Conservation (phyloP, 1,284 basidiomycete species). For the Limonomyces culmigenus region DNA sequence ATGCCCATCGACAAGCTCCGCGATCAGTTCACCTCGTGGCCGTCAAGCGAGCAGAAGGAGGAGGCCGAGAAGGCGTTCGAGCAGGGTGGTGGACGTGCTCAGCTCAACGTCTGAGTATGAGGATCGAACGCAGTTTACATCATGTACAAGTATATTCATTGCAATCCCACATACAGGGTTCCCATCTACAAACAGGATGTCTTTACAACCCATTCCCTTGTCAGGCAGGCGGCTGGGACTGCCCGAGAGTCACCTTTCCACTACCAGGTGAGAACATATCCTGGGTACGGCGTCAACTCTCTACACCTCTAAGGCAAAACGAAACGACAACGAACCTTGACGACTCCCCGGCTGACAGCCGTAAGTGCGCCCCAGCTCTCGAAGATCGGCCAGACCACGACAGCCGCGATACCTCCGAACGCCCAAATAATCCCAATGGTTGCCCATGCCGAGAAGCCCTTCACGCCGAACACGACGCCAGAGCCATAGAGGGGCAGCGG, state of each 20-base stretch:
- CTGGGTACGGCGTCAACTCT: slow-evolving; percentile 3
- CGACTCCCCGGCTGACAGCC: slow-evolving; percentile 41
- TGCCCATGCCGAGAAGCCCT: slow-evolving; percentile 62
- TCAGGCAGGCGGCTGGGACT: too few relatives aligned
- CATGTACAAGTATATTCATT: not conserved
- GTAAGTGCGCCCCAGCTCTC: slow-evolving; percentile 59
- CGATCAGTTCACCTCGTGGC: slow-evolving; percentile 39
- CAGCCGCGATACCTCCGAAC: slow-evolving; percentile 55
- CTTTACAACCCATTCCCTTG: too few relatives aligned
- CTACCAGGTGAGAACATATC: slow-evolving; percentile 6
- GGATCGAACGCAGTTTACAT: not conserved
- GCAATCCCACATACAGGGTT: too few relatives aligned
- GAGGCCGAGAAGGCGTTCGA: not conserved
- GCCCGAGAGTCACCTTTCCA: slow-evolving; percentile 2
- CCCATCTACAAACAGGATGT: too few relatives aligned
- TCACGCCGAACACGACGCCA: slow-evolving; percentile 47
- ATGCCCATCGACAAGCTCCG: slow-evolving; percentile 45
- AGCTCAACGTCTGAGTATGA: too few relatives aligned
- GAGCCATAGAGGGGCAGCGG: slow-evolving; percentile 78
- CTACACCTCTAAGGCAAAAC: not conserved
- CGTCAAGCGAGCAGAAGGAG: slow-evolving; percentile 32
- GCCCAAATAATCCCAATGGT: slow-evolving; percentile 74
- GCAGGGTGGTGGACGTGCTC: too few relatives aligned
- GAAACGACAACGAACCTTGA: slow-evolving; percentile 29
- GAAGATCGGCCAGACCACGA: slow-evolving; percentile 74